phyloP scores from a whole-genome alignment of 129 eudicot species.

The Flaveria sonorensis region DNA sequence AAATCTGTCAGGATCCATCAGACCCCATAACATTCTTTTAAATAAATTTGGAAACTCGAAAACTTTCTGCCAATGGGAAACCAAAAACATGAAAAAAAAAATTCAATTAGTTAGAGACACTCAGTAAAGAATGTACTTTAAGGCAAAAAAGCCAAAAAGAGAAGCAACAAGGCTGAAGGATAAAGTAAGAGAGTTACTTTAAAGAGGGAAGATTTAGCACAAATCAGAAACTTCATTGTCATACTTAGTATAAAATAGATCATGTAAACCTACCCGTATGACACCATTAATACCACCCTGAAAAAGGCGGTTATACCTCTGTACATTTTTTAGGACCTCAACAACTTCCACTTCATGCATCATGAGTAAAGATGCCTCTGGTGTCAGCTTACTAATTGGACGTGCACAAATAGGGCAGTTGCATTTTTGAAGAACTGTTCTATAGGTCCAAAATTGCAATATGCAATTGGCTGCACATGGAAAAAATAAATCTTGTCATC shows the following conservation, averaged over 20 bases:
- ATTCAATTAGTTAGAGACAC: conserved; percentile 5
- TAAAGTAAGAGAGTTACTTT: conserved; percentile 4
- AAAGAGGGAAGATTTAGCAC: background rate
- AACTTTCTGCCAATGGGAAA: conserved; percentile 33
- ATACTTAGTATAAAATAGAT: conserved; percentile 8
- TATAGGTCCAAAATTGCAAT: conserved; percentile 42
- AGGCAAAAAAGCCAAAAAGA: conserved; percentile 3
- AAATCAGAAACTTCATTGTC: conserved; percentile 17
- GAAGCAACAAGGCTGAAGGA: conserved; percentile 12
- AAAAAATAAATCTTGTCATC: conserved; percentile 7
- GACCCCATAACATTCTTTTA: conserved; percentile 28
- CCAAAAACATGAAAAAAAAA: background rate
- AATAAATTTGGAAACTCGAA: conserved; percentile 38
- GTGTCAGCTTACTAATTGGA: conserved; percentile 38
- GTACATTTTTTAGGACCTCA: conserved; percentile 41
- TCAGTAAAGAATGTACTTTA: background rate
- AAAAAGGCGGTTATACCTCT: conserved; percentile 45
- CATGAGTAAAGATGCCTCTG: conserved; percentile 41
- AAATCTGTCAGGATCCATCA: conserved; percentile 48
- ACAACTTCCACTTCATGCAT: conserved; percentile 38
- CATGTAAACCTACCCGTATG: conserved; percentile 45
- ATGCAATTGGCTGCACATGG: conserved; percentile 41
- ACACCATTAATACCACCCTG: conserved; percentile 48
- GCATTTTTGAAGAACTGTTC: conserved; percentile 44
- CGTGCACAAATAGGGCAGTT: conserved; percentile 47